phyloP scores from a whole-genome alignment of 2,329 filamentous ascomycete species.

The Metarhizium rileyi region DNA sequence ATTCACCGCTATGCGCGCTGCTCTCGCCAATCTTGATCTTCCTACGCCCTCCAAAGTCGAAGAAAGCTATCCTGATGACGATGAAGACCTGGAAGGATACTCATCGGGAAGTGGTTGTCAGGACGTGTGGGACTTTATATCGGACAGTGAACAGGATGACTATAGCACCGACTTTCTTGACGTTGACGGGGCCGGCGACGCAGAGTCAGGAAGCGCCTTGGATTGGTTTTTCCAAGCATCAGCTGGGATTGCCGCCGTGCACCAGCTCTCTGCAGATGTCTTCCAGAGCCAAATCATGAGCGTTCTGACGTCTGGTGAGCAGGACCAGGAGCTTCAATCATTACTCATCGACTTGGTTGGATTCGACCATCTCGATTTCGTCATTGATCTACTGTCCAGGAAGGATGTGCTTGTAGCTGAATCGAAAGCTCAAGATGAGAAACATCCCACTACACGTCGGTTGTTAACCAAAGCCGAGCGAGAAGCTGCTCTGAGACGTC shows the following conservation, averaged over 20 bases:
- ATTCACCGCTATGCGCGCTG: constrained; percentile 75
- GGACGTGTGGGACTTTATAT: constrained; percentile 90
- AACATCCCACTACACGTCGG: constrained; percentile 29
- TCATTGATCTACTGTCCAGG: constrained; percentile 80
- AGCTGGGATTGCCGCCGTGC: constrained; percentile 52
- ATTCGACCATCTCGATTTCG: constrained; percentile 86
- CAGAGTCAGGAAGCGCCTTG: constrained; percentile 37
- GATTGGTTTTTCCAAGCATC: constrained; percentile 68
- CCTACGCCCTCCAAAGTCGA: constrained; percentile 30
- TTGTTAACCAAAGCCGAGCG: constrained; percentile 69
- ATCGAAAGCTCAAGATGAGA: constrained; percentile 22
- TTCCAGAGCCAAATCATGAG: constrained; percentile 70
- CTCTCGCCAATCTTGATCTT: constrained; percentile 63
- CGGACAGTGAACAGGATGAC: constrained; percentile 58
- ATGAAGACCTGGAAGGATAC: constrained; percentile 51
- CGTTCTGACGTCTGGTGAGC: constrained; percentile 55
- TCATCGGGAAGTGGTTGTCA: constrained; percentile 55
- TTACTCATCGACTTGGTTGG: constrained; percentile 82
- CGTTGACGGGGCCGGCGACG: constrained; percentile 19
- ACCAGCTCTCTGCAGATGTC: constrained; percentile 57
- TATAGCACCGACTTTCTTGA: constrained; percentile 57
- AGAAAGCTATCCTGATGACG: constrained; percentile 42
- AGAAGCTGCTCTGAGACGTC: constrained; percentile 64
- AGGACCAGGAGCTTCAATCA: constrained; percentile 85
- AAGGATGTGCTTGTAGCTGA: constrained; percentile 55